A percentile compares a stretch with the other conserved stretches of the same genome.
Conservation (phyloP, 495 filamentous ascomycete genomes). For the Aspergillus haitiensis region DNA sequence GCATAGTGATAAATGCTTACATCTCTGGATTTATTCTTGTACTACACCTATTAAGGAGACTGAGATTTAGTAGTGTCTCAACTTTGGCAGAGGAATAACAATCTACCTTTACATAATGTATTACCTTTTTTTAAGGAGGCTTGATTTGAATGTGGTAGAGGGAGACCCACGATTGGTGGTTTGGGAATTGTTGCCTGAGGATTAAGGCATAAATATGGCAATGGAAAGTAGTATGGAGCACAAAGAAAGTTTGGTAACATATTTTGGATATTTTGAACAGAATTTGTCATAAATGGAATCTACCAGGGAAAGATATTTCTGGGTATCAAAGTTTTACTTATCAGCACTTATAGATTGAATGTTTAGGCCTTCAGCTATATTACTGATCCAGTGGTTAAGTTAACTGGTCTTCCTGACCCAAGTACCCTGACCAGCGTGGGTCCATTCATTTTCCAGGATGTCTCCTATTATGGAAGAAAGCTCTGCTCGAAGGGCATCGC, state of each 20-base stretch:
- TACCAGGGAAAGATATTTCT: too few species aligned
- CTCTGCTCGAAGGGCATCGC: constrained; percentile 34
- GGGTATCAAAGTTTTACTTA: too few species aligned
- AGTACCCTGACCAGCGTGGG: constrained; percentile 29
- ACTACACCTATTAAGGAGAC: background rate
- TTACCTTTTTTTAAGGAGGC: too few species aligned
- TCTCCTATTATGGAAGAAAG: constrained; percentile 27
- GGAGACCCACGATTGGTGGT: background rate
- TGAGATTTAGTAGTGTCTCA: background rate
- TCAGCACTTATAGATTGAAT: background rate
- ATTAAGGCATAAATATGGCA: constrained; percentile 5
- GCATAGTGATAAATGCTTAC: background rate
- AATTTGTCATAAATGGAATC: too few species aligned
- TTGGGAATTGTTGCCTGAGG: constrained; percentile 10
- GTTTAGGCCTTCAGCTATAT: background rate
- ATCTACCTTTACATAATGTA: background rate
- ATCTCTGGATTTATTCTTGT: background rate
- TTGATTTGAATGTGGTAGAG: background rate
- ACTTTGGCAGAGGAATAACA: background rate
- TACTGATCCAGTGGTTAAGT: background rate
- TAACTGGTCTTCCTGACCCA: constrained; percentile 25
- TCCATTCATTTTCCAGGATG: constrained; percentile 31
- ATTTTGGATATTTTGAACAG: too few species aligned
- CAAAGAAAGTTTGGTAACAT: background rate
- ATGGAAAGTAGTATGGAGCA: background rate